Evolutionary conservation across 1,284 basidiomycete genomes (phyloP).

Genomic region (Agroathelia rolfsii): DNA sequence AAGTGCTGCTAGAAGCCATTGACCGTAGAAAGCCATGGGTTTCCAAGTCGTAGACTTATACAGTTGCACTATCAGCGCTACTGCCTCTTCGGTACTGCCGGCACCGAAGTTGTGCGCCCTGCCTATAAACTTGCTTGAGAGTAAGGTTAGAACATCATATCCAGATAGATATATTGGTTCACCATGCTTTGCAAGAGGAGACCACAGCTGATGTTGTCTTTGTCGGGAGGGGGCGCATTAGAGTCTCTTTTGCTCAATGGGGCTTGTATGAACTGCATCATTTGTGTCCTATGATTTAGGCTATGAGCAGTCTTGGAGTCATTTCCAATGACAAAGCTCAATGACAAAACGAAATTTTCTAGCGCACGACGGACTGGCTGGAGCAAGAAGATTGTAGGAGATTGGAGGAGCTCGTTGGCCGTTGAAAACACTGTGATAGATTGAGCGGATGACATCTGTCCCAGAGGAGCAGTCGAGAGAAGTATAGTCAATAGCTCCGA

Average conservation of each 20-base stretch:
- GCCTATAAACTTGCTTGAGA: slow-evolving; percentile 36
- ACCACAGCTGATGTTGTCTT: slow-evolving; percentile 53
- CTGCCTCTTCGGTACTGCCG: slow-evolving; percentile 44
- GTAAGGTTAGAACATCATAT: slow-evolving; percentile 8
- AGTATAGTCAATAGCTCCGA: slow-evolving; percentile 36
- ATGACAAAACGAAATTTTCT: slow-evolving; percentile 47
- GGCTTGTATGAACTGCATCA: slow-evolving; percentile 54
- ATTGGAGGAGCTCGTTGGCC: slow-evolving; percentile 44
- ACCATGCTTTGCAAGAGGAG: slow-evolving; percentile 53
- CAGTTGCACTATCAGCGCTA: slow-evolving; percentile 45
- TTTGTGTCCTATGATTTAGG: slow-evolving; percentile 56
- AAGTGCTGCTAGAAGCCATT: slow-evolving; percentile 51
- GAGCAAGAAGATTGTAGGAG: slow-evolving; percentile 37
- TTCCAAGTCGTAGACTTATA: slow-evolving; percentile 61
- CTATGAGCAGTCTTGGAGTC: slow-evolving; percentile 57
- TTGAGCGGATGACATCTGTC: slow-evolving; percentile 48
- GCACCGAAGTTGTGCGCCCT: slow-evolving; percentile 53
- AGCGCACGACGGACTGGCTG: slow-evolving; percentile 43
- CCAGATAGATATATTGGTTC: slow-evolving; percentile 14
- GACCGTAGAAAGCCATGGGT: slow-evolving; percentile 56
- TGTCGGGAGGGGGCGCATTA: slow-evolving; percentile 44
- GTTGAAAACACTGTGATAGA: slow-evolving; percentile 45
- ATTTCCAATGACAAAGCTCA: slow-evolving; percentile 53
- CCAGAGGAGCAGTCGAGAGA: slow-evolving; percentile 46
- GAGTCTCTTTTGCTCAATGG: slow-evolving; percentile 47